A percentile compares a stretch with the other conserved stretches of the same genome.
Conservation (phyloP, 2,329 filamentous ascomycete genomes). For the Xylogone sp. region DNA sequence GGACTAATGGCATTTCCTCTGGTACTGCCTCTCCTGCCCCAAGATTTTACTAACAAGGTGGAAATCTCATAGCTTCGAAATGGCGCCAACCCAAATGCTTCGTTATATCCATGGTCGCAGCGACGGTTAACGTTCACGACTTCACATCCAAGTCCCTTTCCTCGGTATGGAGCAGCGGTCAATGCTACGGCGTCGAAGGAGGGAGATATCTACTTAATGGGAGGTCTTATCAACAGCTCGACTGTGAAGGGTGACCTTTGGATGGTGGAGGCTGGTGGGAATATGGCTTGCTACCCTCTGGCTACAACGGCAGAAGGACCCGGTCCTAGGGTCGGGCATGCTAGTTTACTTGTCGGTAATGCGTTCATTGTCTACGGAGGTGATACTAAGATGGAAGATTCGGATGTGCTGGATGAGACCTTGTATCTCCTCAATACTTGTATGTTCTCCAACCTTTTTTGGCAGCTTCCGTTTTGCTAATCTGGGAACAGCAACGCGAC, state of each 20-base stretch:
- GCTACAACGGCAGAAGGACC: slow-evolving; percentile 91
- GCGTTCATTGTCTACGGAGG: slow-evolving; percentile 98
- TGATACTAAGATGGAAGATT: slow-evolving; percentile 95
- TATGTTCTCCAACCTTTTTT: slow-evolving; percentile 45
- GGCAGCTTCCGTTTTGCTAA: background rate
- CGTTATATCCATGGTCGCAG: slow-evolving; percentile 95
- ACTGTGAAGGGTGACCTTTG: slow-evolving; percentile 96
- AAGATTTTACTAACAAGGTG: background rate
- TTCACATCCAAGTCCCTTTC: slow-evolving; percentile 81
- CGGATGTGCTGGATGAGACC: slow-evolving; percentile 88
- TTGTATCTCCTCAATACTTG: slow-evolving; percentile 96
- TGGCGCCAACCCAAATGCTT: slow-evolving; percentile 61
- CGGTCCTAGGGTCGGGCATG: slow-evolving; percentile 89
- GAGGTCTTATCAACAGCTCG: slow-evolving; percentile 88
- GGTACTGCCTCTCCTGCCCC: too few species aligned
- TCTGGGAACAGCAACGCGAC: slow-evolving; percentile 70
- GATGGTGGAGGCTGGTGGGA: slow-evolving; percentile 91
- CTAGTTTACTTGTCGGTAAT: slow-evolving; percentile 92
- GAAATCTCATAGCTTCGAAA: slow-evolving; percentile 47
- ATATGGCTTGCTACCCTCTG: slow-evolving; percentile 86
- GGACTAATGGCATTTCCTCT: too few species aligned
- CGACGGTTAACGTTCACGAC: slow-evolving; percentile 82
- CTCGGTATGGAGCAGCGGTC: slow-evolving; percentile 93
- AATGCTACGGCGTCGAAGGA: slow-evolving; percentile 93
- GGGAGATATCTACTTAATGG: slow-evolving; percentile 97